Evolutionary conservation across 2,329 filamentous ascomycete genomes (phyloP).

Genomic region (Cadophora malorum): DNA sequence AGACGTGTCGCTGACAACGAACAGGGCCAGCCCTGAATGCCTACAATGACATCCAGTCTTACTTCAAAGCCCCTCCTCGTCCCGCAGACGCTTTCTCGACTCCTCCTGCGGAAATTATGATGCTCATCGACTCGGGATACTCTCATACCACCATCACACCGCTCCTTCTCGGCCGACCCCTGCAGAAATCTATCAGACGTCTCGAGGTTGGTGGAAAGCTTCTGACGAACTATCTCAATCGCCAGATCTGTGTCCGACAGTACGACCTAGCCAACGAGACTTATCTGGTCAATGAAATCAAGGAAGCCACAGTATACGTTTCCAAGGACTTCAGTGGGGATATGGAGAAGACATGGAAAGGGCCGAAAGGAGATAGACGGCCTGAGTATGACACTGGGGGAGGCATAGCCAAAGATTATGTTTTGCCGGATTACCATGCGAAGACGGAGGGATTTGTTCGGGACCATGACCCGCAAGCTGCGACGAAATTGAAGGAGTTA

Average conservation of each 20-base stretch:
- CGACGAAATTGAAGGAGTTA: conserved; percentile 55
- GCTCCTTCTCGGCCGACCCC: conserved; percentile 77
- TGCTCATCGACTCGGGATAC: conserved; percentile 91
- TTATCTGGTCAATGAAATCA: conserved; percentile 94
- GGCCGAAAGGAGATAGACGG: conserved; percentile 65
- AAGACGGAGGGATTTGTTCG: conserved; percentile 70
- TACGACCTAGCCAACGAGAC: conserved; percentile 96
- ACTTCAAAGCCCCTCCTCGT: conserved; percentile 67
- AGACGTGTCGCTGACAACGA: conserved; percentile 14
- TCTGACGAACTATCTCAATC: conserved; percentile 90
- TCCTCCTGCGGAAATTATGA: conserved; percentile 77
- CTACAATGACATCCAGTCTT: conserved; percentile 76
- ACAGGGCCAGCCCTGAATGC: conserved; percentile 77
- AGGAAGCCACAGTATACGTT: conserved; percentile 87
- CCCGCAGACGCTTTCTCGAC: conserved; percentile 49
- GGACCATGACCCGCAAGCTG: conserved; percentile 76
- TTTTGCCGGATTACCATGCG: conserved; percentile 80
- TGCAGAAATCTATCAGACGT: conserved; percentile 82
- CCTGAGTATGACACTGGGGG: conserved; percentile 53
- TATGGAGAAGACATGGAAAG: conserved; percentile 85
- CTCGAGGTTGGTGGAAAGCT: conserved; percentile 93
- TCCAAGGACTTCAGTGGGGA: conserved; percentile 77
- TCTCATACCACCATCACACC: conserved; percentile 93
- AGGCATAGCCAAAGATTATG: conserved; percentile 84
- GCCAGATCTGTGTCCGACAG: conserved; percentile 86